Conservation (phyloP, 2,329 filamentous ascomycete species). For the Colletotrichum sp. region DNA sequence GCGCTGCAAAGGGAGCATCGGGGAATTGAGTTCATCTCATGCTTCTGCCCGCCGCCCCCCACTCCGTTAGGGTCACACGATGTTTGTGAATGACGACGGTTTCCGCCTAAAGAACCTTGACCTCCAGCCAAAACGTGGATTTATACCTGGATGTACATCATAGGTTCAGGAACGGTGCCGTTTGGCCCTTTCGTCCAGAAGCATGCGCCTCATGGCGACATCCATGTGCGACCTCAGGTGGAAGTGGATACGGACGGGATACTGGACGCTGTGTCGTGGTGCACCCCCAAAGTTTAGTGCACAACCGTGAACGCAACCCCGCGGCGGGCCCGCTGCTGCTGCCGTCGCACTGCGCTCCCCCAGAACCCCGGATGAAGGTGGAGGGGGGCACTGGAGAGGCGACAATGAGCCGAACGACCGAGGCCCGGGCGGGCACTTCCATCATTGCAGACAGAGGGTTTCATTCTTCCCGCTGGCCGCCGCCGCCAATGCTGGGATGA, state of each 20-base stretch:
- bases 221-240: neutral
- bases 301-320: neutral
- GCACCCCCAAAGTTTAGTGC: neutral
- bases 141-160: neutral
- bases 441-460: neutral
- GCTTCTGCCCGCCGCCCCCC: neutral
- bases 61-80: neutral
- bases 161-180: neutral
- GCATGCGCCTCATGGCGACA: neutral
- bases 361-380: neutral
- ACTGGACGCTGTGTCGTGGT: neutral
- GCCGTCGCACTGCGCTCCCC: neutral
- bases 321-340: neutral
- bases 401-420: conserved; percentile 23
- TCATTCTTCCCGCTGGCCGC: conserved; percentile 1
- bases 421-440: neutral
- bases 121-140: neutral
- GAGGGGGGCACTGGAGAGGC: neutral
- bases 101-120: neutral
- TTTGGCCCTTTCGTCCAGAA: neutral
- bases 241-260: neutral
- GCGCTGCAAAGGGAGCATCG: neutral
- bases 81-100: neutral
- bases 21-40: conserved; percentile 15
- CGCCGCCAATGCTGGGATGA: neutral